Evolutionary conservation across 2,329 filamentous ascomycete species (phyloP).

Genomic region (Zymoseptoria ardabiliae): DNA sequence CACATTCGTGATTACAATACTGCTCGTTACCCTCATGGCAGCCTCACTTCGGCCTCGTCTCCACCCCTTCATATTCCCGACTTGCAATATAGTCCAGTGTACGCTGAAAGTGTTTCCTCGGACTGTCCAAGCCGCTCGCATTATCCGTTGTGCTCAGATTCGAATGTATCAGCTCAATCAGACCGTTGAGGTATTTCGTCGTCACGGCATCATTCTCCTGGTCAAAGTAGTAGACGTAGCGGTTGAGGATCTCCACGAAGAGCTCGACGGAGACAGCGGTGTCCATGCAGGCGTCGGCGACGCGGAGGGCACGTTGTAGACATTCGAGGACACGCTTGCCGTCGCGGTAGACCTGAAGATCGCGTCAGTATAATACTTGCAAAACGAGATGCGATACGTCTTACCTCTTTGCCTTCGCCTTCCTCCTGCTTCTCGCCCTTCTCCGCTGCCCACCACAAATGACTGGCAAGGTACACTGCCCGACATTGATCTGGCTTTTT

Average conservation of each 20-base stretch:
- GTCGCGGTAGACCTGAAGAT: conserved; percentile 76
- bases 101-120: conserved; percentile 86
- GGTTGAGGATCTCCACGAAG: conserved; percentile 95
- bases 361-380: background rate
- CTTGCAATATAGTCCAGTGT: conserved; percentile 90
- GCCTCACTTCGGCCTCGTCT: conserved; percentile 54
- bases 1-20: background rate
- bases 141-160: conserved; percentile 85
- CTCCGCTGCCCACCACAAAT: conserved; percentile 96
- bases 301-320: conserved; percentile 85
- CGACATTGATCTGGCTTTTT: conserved; percentile 98
- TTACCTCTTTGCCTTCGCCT: conserved; percentile 25
- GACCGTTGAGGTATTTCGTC: conserved; percentile 93
- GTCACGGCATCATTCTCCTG: conserved; percentile 98
- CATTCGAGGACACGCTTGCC: conserved; percentile 96
- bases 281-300: conserved; percentile 98
- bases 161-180: conserved; percentile 96
- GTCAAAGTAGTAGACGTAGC: conserved; percentile 99
- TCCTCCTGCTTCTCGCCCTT: conserved; percentile 65
- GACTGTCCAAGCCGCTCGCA: conserved; percentile 75
- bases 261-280: conserved; percentile 93
- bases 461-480: conserved; percentile 91
- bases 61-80: conserved; percentile 86
- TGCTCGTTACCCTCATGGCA: background rate
- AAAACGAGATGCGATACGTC: background rate